phyloP scores from a whole-genome alignment of 306 rosid genomes.

The Vachellia collinsii region DNA sequence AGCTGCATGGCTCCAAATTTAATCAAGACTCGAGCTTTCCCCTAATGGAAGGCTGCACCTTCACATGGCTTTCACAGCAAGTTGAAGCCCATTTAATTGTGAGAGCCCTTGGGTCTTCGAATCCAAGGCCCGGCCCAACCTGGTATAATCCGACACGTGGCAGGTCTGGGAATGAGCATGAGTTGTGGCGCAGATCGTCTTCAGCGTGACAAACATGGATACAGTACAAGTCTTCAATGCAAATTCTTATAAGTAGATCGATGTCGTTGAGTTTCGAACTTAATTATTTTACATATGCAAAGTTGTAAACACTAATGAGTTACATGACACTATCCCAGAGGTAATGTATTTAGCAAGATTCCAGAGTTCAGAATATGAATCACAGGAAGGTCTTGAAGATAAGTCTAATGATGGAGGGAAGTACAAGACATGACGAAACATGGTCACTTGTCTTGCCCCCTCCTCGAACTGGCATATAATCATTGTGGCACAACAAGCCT shows the following conservation, averaged over 20 bases:
- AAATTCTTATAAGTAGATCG: not conserved
- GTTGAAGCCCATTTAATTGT: not conserved
- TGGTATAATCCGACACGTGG: not conserved
- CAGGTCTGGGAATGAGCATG: constrained; percentile 20
- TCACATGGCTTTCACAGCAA: not conserved
- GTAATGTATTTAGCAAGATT: constrained; percentile 35
- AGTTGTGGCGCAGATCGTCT: constrained; percentile 95
- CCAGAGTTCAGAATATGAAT: not conserved
- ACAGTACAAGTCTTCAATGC: constrained; percentile 20
- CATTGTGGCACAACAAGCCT: too few relatives aligned
- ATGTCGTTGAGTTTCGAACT: not conserved
- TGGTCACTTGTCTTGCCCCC: not conserved
- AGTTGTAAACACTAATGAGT: constrained; percentile 41
- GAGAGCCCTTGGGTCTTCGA: not conserved
- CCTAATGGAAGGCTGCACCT: not conserved
- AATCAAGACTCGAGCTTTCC: not conserved
- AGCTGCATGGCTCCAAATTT: not conserved
- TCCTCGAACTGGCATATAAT: not conserved
- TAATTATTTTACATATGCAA: not conserved
- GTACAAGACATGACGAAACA: not conserved
- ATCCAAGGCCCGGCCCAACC: not conserved
- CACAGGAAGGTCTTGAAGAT: not conserved
- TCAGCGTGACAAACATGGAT: constrained; percentile 87
- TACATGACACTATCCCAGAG: constrained; percentile 65
- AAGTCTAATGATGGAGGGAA: not conserved